Percentiles rank a stretch among this genome's conserved stretches.
These are phyloP conservation scores for Thalassiosira delicatula DNA, from an alignment of 352 stramenopile species.

Conservation along the genomic window DNA sequence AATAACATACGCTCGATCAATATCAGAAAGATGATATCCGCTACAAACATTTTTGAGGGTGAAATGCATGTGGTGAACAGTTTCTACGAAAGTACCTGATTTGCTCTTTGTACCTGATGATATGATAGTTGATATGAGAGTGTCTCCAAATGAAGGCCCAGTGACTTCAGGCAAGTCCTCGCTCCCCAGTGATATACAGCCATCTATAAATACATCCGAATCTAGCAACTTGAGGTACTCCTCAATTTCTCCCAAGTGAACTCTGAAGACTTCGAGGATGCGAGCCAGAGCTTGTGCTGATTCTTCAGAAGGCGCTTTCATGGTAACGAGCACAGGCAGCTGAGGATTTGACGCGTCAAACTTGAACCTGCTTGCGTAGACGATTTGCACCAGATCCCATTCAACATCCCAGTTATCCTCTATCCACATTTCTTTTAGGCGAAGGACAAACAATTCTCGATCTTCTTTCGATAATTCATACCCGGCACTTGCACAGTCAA, in stretches of 20 bases:
- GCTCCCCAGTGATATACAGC: too few species aligned
- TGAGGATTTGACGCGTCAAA: neutral
- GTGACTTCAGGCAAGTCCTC: too few species aligned
- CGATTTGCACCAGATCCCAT: conserved; percentile 9
- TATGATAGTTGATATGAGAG: too few species aligned
- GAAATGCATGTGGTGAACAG: conserved; percentile 3
- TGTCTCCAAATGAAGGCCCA: too few species aligned
- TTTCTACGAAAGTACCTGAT: too few species aligned
- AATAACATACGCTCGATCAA: neutral
- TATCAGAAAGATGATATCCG: neutral
- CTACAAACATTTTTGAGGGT: neutral
- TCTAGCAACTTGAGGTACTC: neutral
- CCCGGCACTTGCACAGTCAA: neutral
- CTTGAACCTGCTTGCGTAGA: neutral
- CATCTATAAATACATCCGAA: neutral
- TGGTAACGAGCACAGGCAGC: neutral
- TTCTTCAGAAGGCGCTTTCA: neutral
- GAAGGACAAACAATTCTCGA: neutral
- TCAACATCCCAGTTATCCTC: neutral
- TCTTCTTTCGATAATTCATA: conserved; percentile 1
- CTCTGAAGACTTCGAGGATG: neutral
- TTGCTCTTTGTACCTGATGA: too few species aligned
- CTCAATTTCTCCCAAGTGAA: neutral
- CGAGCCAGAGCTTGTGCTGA: neutral
- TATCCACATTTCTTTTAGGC: neutral